Evolutionary conservation across 169 alveolate species (phyloP).

Genomic region (Eimeria necatrix): DNA sequence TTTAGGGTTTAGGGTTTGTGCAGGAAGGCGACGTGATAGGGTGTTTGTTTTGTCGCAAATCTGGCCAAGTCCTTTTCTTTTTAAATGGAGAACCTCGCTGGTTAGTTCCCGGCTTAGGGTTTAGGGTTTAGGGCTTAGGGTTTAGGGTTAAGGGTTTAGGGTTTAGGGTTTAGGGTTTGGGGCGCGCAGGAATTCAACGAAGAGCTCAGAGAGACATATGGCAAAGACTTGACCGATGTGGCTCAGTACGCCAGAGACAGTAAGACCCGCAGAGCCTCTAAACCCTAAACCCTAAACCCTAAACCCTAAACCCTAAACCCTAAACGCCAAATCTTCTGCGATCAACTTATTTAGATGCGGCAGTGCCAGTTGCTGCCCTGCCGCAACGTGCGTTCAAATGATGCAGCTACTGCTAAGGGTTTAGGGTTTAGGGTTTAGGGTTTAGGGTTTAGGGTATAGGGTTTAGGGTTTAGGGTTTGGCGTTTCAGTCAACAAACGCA

Average conservation of each 20-base stretch:
- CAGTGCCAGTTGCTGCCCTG: too few relatives aligned
- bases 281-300: constrained; percentile 19
- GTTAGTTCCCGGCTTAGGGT: neutral
- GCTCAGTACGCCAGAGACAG: constrained; percentile 42
- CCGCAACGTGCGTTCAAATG: too few relatives aligned
- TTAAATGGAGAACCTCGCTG: constrained; percentile 64
- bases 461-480: constrained; percentile 19
- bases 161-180: neutral
- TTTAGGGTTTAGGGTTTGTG: neutral
- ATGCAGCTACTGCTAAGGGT: neutral
- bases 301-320: neutral
- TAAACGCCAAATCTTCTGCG: neutral
- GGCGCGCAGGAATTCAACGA: constrained; percentile 54
- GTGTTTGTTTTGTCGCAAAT: constrained; percentile 56
- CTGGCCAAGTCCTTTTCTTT: constrained; percentile 37
- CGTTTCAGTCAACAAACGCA: constrained; percentile 42
- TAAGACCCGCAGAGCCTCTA: neutral
- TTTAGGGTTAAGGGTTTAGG: neutral
- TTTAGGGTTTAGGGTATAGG: neutral
- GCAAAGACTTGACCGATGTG: constrained; percentile 68
- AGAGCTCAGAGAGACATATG: constrained; percentile 64
- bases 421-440: neutral
- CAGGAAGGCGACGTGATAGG: constrained; percentile 79
- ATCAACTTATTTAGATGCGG: neutral
- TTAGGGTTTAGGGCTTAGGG: neutral